Base-by-base conservation (phyloP, 2,329 filamentous ascomycete species). In the Arthrobotrys sphaeroides region DNA sequence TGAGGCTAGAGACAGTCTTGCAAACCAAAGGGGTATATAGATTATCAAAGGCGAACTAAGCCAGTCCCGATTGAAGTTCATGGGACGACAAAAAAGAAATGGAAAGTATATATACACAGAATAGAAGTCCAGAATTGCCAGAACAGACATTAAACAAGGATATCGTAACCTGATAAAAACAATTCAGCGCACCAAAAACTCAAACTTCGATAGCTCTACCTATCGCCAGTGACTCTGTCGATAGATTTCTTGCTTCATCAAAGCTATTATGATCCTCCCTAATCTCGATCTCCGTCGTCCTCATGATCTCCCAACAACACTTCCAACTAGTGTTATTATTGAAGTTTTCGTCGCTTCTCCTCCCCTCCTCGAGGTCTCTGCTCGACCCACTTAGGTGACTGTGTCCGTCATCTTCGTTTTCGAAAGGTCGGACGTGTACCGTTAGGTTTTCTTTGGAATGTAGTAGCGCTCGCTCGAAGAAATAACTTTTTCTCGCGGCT, bases 231-330 rank as follows among this genome's bases (percentile, higher is more conserved):
- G 72, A 75, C 51, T 75, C 43, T 10, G 59, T 69, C 33, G 72
- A 75, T 28, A 75, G 16, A 20, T 57, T 55, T 40, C 72, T 64
- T 6, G 24, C 45, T 24, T 75, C 72, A 10, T 75, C 72, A 40
- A 75, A 75, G 13, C 72, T 75, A 38, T 55, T 55, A 20, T 75
- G 72, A 24, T 75, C 72, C 45, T 75, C 72, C 13, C 31, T 26
- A 9, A 77, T 51, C 16, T 72, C 73, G 10, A 77, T 77, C 43
- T 77, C 66, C 18, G 67, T 70, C 28, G 73, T 77, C 28, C 64
- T 77, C 73, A 72, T 77, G 22, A 77, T 67, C 22, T 77, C 73
- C 73, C 73, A 77, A 42, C 59, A 66, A 7, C 31, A 28, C 28
- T 28, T 51, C 49, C 60, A 59, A 10, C 36, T 24, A 10, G 18